Base-by-base conservation (phyloP, 2,329 filamentous ascomycete genomes). In the Talaromyces sp. region DNA sequence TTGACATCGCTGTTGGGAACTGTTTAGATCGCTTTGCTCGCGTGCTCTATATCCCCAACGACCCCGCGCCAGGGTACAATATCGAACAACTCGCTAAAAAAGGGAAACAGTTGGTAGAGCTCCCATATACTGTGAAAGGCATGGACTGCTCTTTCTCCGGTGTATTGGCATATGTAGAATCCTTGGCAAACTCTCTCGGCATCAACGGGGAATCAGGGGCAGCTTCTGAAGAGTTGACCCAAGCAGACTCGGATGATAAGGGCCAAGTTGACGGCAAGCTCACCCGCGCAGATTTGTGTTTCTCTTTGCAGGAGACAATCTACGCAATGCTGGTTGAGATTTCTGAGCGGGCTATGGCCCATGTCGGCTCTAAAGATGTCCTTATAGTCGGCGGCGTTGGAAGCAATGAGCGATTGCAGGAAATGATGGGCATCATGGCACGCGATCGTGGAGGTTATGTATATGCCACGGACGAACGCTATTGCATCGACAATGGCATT, bases 341-440 rank as follows among this genome's bases (percentile, higher is more conserved):
- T 69, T 99, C 95, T 0, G 95, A 99, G 79, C 87, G 95, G 50
- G 95, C 95, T 33, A 99, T 99, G 95, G 95, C 95, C 10, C 95
- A 99, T 74, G 95, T 98, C 10, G 94, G 93, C 14, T 92, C 89
- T 60, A 86, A 82, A 57, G 92, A 98, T 79, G 95, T 99, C 6
- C 81, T 99, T 53, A 92, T 99, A 60, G 95, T 99, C 2, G 95
- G 95, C 44, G 95, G 95, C 27, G 95, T 99, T 1, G 95, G 95
- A 3, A 96, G 91, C 75, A 99, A 99, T 74, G 89, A 96, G 79
- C 85, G 95, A 4, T 75, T 99, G 67, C 95, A 99, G 80, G 87
- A 96, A 70, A 99, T 99, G 95, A 99, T 99, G 95, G 93, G 91
- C 16, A 82, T 89, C 54, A 99, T 99, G 95, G 94, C 93, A 16